phyloP scores from a whole-genome alignment of 306 rosid species.

The Citrullus colocynthis region DNA sequence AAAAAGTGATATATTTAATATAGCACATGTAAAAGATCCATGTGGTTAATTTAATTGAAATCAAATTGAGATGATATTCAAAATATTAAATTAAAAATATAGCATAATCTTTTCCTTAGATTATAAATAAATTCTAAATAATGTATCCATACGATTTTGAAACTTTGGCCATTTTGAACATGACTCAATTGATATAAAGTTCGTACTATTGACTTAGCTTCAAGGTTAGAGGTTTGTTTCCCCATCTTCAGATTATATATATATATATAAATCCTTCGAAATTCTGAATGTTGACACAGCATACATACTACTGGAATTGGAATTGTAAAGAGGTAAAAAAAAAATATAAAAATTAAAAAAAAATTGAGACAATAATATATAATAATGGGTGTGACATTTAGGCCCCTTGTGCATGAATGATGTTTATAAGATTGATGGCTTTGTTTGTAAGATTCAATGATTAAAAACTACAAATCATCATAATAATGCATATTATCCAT shows the following conservation, averaged over 20 bases:
- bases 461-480: background rate
- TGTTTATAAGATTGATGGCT: background rate
- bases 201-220: too few species aligned
- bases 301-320: too few species aligned
- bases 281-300: too few species aligned
- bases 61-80: background rate
- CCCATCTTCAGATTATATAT: too few species aligned
- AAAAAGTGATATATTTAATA: background rate
- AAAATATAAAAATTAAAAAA: background rate
- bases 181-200: too few species aligned
- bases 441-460: background rate
- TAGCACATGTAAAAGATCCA: background rate
- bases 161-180: too few species aligned
- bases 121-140: background rate
- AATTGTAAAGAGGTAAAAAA: too few species aligned
- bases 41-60: background rate
- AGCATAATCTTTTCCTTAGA: background rate
- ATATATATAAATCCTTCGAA: too few species aligned
- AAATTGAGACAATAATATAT: background rate
- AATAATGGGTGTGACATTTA: slow-evolving; percentile 1
- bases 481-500: background rate
- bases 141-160: background rate
- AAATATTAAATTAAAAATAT: background rate
- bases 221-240: too few species aligned
- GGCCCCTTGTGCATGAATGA: background rate